Evolutionary conservation across 2,329 filamentous ascomycete genomes (phyloP).

Genomic region (Apiospora saccharicola): DNA sequence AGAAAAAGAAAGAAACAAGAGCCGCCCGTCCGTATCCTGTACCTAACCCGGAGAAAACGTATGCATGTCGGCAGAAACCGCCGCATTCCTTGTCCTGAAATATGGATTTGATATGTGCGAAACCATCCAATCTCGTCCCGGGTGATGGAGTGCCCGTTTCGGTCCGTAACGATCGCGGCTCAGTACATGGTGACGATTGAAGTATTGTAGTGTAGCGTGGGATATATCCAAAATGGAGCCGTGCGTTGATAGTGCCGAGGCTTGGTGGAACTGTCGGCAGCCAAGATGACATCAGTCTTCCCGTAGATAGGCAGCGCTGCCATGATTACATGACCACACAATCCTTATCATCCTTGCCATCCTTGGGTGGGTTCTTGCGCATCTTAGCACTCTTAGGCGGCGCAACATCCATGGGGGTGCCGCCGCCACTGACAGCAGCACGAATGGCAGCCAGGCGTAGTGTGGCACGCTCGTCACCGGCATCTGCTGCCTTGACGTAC

Average conservation of each 20-base stretch:
- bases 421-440: slow-evolving; percentile 69
- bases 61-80: not conserved
- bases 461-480: slow-evolving; percentile 88
- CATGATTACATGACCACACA: slow-evolving; percentile 63
- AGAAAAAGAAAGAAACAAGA: not conserved
- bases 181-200: not conserved
- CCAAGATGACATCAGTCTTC: not conserved
- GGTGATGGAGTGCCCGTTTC: not conserved
- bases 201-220: not conserved
- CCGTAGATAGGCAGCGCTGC: not conserved
- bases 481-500: slow-evolving; percentile 95
- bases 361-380: slow-evolving; percentile 51
- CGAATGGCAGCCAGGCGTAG: slow-evolving; percentile 87
- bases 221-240: slow-evolving; percentile 13
- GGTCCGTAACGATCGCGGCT: not conserved
- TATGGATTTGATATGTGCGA: not conserved
- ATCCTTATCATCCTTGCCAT: slow-evolving; percentile 59
- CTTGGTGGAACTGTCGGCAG: not conserved
- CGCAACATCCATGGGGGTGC: slow-evolving; percentile 63
- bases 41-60: not conserved
- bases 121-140: slow-evolving; percentile 8
- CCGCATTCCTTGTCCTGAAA: not conserved
- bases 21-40: not conserved
- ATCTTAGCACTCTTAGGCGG: slow-evolving; percentile 60
- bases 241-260: not conserved